Evolutionary conservation across 1,284 basidiomycete species (phyloP), one percentile per base, ranked within the genome.

Genomic region (Sporisorium iseilematis-ciliati): DNA sequence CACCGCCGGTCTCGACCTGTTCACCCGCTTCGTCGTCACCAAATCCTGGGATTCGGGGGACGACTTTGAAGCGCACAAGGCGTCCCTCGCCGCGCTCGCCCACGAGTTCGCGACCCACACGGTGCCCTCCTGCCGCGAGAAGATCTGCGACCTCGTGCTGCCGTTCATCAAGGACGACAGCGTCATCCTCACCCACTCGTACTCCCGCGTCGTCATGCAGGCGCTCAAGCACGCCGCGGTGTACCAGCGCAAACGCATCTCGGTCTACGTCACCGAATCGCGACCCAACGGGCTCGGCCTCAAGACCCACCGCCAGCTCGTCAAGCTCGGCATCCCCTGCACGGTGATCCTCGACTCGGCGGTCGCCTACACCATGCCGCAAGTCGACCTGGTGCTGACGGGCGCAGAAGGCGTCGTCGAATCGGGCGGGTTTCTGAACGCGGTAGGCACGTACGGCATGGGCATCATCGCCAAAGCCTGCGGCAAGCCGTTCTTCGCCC

Each of bases 321-420:
- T 69, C 31, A 90, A 91, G 31, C 92, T 91, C 18, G 95, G 95
- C 2, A 93, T 99, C 70, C 95, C 95, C 5, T 95, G 93, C 86
- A 94, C 93, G 1, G 92, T 99, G 61, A 91, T 99, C 10, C 89
- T 99, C 61, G 97, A 99, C 86, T 94, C 94, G 10, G 95, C 96
- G 1, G 95, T 98, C 5, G 94, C 94, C 21, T 99, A 97, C 87
- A 91, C 94, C 72, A 97, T 99, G 92, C 93, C 96, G 78, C 92
- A 93, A 66, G 91, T 94, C 18, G 94, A 99, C 86, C 91, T 97
- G 82, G 93, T 96, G 50, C 90, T 99, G 43, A 94, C 98, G 25
- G 96, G 96, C 10, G 95, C 94, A 25, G 96, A 99, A 87, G 96
- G 95, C 7, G 95, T 99, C 16, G 94, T 96, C 2, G 95, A 98